Percentiles rank a stretch among this genome's conserved stretches.
These are phyloP conservation scores for Mucor irregularis DNA, from an alignment of 371 early-diverging fungal genomes.

Conservation along the genomic window DNA sequence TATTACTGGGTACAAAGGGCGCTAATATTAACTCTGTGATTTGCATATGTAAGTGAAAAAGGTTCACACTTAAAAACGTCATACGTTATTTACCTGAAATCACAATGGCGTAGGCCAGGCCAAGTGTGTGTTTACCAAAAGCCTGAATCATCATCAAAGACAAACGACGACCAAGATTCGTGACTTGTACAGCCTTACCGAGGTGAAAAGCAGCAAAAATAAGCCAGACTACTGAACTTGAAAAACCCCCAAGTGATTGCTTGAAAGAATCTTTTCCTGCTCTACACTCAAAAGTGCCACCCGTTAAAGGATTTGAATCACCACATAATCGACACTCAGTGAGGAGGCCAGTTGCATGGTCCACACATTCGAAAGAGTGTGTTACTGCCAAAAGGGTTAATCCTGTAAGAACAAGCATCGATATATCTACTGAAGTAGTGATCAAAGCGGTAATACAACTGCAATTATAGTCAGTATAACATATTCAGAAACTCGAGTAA, in stretches of 20 bases:
- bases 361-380: conserved; percentile 58
- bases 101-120: conserved; percentile 63
- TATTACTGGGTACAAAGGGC: conserved; percentile 75
- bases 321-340: conserved; percentile 61
- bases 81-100: conserved; percentile 39
- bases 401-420: conserved; percentile 54
- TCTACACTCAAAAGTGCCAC: conserved; percentile 47
- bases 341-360: conserved; percentile 42
- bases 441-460: conserved; percentile 64
- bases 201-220: conserved; percentile 74
- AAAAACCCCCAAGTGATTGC: conserved; percentile 59
- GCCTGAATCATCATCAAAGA: conserved; percentile 52
- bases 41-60: neutral
- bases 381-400: conserved; percentile 55
- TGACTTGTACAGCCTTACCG: conserved; percentile 64
- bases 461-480: neutral
- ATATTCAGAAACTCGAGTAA: neutral
- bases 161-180: conserved; percentile 58
- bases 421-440: conserved; percentile 59
- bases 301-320: conserved; percentile 28
- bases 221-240: conserved; percentile 67
- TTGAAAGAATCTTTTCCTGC: conserved; percentile 58
- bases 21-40: conserved; percentile 57
- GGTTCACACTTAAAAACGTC: too few species aligned
- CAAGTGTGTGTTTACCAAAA: conserved; percentile 58